Percentiles rank a stretch among this genome's conserved stretches.
Conservation (phyloP, 1,284 basidiomycete species). For the Boletus subluridellus region DNA sequence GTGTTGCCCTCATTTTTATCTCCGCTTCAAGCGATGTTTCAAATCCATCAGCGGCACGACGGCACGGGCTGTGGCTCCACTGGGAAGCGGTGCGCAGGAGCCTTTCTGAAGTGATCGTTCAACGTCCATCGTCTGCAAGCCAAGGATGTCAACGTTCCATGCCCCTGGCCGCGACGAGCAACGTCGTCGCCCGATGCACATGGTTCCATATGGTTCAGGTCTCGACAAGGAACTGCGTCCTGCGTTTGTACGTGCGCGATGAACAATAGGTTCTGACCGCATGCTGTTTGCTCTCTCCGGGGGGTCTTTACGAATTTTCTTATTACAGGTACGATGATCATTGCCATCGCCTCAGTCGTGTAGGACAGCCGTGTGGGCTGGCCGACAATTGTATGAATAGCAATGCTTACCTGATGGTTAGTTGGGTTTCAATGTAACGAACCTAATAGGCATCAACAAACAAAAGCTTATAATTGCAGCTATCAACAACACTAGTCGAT, state of each 20-base stretch:
- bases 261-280: slow-evolving; percentile 9
- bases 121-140: slow-evolving; percentile 14
- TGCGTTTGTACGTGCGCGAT: not conserved
- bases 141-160: slow-evolving; percentile 1
- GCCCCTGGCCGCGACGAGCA: not conserved
- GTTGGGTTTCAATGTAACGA: slow-evolving; percentile 39
- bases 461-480: slow-evolving; percentile 42
- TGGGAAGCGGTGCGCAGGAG: slow-evolving; percentile 24
- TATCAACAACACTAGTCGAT: slow-evolving; percentile 39
- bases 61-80: slow-evolving; percentile 19
- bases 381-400: slow-evolving; percentile 26
- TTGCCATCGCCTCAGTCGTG: slow-evolving; percentile 7
- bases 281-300: not conserved
- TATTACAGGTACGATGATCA: slow-evolving; percentile 12
- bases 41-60: slow-evolving; percentile 28
- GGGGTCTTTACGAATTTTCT: not conserved
- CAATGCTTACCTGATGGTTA: slow-evolving; percentile 35
- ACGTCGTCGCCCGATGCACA: not conserved
- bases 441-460: slow-evolving; percentile 40
- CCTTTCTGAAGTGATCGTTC: slow-evolving; percentile 25
- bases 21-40: slow-evolving; percentile 29
- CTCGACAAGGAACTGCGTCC: not conserved
- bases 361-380: slow-evolving; percentile 9
- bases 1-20: slow-evolving; percentile 25
- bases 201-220: not conserved